These are phyloP conservation scores for Panaeolus papilionaceus DNA, from an alignment of 768 basidiomycete genomes.

Conservation along the genomic window DNA sequence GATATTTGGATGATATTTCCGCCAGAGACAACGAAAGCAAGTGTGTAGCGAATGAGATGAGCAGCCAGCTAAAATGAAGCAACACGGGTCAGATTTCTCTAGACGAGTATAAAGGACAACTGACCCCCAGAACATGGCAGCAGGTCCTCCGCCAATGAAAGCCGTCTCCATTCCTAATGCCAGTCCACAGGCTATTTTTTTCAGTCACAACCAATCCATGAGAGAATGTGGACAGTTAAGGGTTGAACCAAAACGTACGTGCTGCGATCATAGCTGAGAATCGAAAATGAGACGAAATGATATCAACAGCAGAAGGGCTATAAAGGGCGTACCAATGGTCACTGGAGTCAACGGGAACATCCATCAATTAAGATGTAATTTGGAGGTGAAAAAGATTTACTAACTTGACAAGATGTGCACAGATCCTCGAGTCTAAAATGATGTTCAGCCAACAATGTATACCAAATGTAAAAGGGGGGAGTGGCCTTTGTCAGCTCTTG, in stretches of 20 bases:
- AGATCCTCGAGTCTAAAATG: constrained; percentile 52
- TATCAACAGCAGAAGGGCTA: not conserved
- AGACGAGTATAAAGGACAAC: constrained; percentile 14
- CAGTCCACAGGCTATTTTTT: constrained; percentile 55
- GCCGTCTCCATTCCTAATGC: constrained; percentile 63
- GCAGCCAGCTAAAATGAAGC: constrained; percentile 47
- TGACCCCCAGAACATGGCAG: constrained; percentile 63
- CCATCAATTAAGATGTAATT: constrained; percentile 1
- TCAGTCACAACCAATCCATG: not conserved
- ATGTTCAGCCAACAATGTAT: not conserved
- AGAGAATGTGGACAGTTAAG: not conserved
- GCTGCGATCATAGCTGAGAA: constrained; percentile 63
- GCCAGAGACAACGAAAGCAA: constrained; percentile 59
- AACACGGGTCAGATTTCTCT: not conserved
- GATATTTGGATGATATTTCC: constrained; percentile 66
- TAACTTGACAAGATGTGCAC: constrained; percentile 61
- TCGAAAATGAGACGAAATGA: not conserved
- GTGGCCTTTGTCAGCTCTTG: constrained; percentile 60
- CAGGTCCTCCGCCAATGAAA: constrained; percentile 60
- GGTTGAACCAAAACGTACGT: constrained; percentile 44
- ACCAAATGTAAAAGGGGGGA: constrained; percentile 2
- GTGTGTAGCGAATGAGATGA: constrained; percentile 55
- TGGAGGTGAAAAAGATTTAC: constrained; percentile 25
- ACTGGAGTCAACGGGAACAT: constrained; percentile 50
- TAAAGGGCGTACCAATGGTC: constrained; percentile 25